Percentiles rank a stretch among this genome's conserved stretches.
Evolutionary conservation across 2,329 filamentous ascomycete species (phyloP).

Genomic region (Nemania serpens): DNA sequence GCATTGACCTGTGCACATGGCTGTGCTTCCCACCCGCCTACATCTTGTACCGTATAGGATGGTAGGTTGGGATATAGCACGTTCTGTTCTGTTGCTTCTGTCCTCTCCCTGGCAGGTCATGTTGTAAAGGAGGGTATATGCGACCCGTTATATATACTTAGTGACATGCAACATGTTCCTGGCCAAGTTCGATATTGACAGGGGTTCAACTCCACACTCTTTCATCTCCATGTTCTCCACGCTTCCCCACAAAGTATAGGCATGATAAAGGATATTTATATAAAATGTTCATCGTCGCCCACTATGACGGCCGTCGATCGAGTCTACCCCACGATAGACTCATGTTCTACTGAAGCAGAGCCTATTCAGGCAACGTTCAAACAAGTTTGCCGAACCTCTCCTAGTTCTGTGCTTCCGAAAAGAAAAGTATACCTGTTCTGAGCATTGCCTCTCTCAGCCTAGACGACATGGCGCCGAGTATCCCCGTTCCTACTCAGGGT

Average conservation of each 20-base stretch:
- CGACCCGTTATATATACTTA: conserved; percentile 29
- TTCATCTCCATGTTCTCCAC: conserved; percentile 44
- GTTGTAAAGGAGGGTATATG: conserved; percentile 37
- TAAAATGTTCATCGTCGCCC: conserved; percentile 46
- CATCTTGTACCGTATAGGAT: conserved; percentile 19
- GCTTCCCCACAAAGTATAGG: conserved; percentile 40
- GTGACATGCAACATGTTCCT: conserved; percentile 34
- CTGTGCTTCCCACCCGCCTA: conserved; percentile 35
- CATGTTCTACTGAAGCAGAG: conserved; percentile 19
- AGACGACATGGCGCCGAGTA: conserved; percentile 50
- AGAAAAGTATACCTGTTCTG: conserved; percentile 1
- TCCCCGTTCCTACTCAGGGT: conserved; percentile 53
- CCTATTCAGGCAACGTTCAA: conserved; percentile 10
- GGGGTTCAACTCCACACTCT: conserved; percentile 38
- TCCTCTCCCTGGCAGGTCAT: conserved; percentile 33
- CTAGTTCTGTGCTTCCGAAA: conserved; percentile 12
- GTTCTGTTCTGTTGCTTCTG: conserved; percentile 31
- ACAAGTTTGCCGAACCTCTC: conserved; percentile 3
- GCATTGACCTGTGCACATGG: conserved; percentile 36
- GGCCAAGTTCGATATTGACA: conserved; percentile 33
- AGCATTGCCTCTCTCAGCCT: conserved; percentile 15
- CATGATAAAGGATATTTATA: conserved; percentile 46
- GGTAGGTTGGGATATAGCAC: conserved; percentile 34
- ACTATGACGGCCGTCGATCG: conserved; percentile 38
- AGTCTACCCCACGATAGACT: conserved; percentile 36